These are phyloP conservation scores for Bothia castanella DNA, from an alignment of 1,284 basidiomycete genomes.

Conservation along the genomic window DNA sequence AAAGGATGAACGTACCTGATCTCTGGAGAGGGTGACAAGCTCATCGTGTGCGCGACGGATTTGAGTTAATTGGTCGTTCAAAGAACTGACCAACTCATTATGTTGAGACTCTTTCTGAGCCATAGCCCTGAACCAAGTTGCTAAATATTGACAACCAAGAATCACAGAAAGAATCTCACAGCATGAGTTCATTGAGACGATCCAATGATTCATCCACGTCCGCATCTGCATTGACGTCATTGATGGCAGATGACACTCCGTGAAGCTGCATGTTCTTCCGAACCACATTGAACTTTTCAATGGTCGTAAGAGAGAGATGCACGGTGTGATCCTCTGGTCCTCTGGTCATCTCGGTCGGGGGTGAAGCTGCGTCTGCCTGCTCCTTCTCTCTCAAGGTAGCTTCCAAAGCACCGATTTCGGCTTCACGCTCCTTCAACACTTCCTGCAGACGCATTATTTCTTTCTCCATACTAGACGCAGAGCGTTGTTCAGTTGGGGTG, in stretches of 20 bases:
- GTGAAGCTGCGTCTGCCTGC: neutral
- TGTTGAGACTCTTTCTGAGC: constrained; percentile 89
- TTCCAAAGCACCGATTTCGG: constrained; percentile 79
- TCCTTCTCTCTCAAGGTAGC: constrained; percentile 56
- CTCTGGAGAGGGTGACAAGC: constrained; percentile 69
- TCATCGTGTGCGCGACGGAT: constrained; percentile 77
- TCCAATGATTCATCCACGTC: constrained; percentile 68
- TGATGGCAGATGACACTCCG: constrained; percentile 29
- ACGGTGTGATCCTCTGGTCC: constrained; percentile 27
- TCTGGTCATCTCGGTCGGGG: constrained; percentile 7
- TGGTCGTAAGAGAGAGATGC: constrained; percentile 62
- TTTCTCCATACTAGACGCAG: constrained; percentile 80
- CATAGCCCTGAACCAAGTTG: constrained; percentile 65
- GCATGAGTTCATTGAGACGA: constrained; percentile 82
- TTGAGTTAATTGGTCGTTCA: constrained; percentile 64
- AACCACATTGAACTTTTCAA: constrained; percentile 66
- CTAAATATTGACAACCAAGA: constrained; percentile 6
- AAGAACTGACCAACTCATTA: constrained; percentile 67
- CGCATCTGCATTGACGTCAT: constrained; percentile 32
- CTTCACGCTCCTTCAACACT: constrained; percentile 82
- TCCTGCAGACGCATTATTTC: constrained; percentile 91
- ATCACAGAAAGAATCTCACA: constrained; percentile 45
- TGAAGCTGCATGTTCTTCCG: constrained; percentile 59
- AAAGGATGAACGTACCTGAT: constrained; percentile 56
- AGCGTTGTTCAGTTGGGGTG: constrained; percentile 55